phyloP scores from a whole-genome alignment of 2,329 filamentous ascomycete genomes.

The Hypoxylon sp. region DNA sequence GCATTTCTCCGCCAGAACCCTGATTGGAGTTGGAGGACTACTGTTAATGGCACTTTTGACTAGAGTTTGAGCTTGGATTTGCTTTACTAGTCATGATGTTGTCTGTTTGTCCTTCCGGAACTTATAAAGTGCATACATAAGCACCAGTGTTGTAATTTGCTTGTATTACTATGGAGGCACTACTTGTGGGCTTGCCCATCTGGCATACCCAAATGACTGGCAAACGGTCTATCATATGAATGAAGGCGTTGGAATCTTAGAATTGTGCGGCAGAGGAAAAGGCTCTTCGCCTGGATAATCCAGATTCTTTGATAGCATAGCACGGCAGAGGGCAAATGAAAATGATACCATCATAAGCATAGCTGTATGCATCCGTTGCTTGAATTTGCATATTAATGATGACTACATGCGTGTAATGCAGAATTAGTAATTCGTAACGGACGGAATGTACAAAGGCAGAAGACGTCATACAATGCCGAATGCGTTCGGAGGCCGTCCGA shows the following conservation, averaged over 20 bases:
- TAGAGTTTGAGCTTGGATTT: neutral
- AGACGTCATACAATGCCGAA: constrained; percentile 1
- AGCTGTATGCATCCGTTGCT: neutral
- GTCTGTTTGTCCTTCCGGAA: constrained; percentile 1
- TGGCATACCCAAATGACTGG: constrained; percentile 8
- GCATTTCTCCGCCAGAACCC: neutral
- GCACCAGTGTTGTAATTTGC: constrained; percentile 13
- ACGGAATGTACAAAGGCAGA: neutral
- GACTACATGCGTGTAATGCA: neutral
- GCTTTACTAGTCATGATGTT: neutral
- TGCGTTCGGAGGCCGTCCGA: neutral
- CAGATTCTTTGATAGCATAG: constrained; percentile 27
- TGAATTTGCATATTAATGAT: neutral
- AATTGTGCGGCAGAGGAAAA: constrained; percentile 8
- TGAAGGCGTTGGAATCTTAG: constrained; percentile 26
- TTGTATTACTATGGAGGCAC: constrained; percentile 30
- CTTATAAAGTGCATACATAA: neutral
- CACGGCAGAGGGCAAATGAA: constrained; percentile 28
- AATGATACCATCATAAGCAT: constrained; percentile 33
- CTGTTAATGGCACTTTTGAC: neutral
- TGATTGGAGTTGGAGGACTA: neutral
- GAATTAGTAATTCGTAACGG: neutral
- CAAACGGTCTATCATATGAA: constrained; percentile 17
- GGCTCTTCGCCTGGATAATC: constrained; percentile 21
- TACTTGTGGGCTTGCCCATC: constrained; percentile 6